Conservation (phyloP, 352 stramenopile species). For the Phytophthora litchii region DNA sequence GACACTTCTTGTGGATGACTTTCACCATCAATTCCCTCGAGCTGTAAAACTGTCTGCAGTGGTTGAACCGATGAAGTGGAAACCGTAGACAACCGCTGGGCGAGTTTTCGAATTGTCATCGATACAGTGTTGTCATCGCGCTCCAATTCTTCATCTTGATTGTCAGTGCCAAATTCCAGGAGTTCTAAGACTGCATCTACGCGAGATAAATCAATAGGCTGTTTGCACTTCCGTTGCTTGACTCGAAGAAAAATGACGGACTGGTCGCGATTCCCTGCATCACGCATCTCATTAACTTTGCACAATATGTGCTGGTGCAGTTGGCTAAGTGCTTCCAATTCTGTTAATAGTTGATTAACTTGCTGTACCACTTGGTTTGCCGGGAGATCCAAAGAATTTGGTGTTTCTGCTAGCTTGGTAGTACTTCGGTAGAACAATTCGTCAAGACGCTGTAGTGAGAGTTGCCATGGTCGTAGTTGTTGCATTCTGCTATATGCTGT, state of each 20-base stretch:
- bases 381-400: slow-evolving; percentile 17
- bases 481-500: slow-evolving; percentile 59
- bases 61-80: slow-evolving; percentile 7
- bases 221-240: slow-evolving; percentile 27
- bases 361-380: slow-evolving; percentile 31
- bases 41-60: slow-evolving; percentile 26
- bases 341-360: slow-evolving; percentile 41
- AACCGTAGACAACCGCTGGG: slow-evolving; percentile 21
- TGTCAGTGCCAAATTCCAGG: slow-evolving; percentile 12
- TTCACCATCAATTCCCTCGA: slow-evolving; percentile 11
- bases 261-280: slow-evolving; percentile 21
- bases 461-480: slow-evolving; percentile 53
- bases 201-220: slow-evolving; percentile 40
- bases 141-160: slow-evolving; percentile 6
- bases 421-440: slow-evolving; percentile 40
- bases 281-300: slow-evolving; percentile 61
- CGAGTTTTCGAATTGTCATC: slow-evolving; percentile 21
- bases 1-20: slow-evolving; percentile 3
- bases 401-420: slow-evolving; percentile 5
- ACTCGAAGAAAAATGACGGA: slow-evolving; percentile 10
- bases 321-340: slow-evolving; percentile 52
- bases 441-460: slow-evolving; percentile 52
- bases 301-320: slow-evolving; percentile 60
- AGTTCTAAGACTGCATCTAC: slow-evolving; percentile 56
- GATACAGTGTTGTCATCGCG: slow-evolving; percentile 9